Conservation (phyloP, 108 stramenopile species). For the Cyclotella atomus region DNA sequence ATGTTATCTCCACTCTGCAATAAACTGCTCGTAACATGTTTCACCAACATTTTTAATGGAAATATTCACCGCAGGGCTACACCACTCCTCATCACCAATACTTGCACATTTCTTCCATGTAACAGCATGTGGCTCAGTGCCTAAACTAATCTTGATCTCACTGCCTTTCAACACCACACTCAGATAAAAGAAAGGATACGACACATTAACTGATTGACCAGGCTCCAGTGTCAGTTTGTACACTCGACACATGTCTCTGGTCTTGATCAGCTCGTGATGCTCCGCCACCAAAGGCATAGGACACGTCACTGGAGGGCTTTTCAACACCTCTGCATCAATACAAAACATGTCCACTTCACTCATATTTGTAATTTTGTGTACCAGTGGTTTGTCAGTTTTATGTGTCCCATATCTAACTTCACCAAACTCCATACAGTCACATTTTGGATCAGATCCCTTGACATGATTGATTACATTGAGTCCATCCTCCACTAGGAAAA, state of each 20-base stretch:
- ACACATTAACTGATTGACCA: constrained; percentile 53
- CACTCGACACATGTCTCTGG: constrained; percentile 61
- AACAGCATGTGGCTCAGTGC: constrained; percentile 15
- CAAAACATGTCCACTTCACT: constrained; percentile 56
- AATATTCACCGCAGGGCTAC: constrained; percentile 40
- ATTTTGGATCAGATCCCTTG: constrained; percentile 55
- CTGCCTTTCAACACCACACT: constrained; percentile 50
- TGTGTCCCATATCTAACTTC: constrained; percentile 56
- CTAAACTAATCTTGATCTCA: constrained; percentile 36
- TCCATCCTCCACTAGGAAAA: constrained; percentile 65
- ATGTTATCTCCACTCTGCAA: constrained; percentile 76
- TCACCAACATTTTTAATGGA: constrained; percentile 54
- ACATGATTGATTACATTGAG: constrained; percentile 70
- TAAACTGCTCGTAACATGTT: constrained; percentile 55
- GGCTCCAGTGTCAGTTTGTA: constrained; percentile 63
- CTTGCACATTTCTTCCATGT: constrained; percentile 30
- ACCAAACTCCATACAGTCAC: constrained; percentile 75
- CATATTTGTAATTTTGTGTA: constrained; percentile 70
- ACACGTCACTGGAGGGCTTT: constrained; percentile 58
- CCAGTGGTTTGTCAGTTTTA: constrained; percentile 58
- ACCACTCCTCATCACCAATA: constrained; percentile 62
- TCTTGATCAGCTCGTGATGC: constrained; percentile 58
- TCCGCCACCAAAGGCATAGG: constrained; percentile 53
- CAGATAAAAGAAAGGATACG: constrained; percentile 77
- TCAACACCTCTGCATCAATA: constrained; percentile 71